phyloP scores from a whole-genome alignment of 1,139 yeast genomes.

The Geotrichum europaeum region DNA sequence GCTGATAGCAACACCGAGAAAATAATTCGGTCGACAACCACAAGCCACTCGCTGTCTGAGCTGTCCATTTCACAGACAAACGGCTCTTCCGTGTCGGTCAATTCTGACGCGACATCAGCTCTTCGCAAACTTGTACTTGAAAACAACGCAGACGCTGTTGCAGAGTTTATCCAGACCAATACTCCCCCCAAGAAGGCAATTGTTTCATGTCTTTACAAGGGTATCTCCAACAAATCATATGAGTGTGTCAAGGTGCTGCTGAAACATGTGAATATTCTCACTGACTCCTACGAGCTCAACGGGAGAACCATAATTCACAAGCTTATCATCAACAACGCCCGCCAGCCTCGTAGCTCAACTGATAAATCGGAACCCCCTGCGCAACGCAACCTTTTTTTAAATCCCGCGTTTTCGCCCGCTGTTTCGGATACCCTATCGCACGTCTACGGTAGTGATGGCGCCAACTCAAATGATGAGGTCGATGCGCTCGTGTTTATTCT shows the following conservation, averaged over 20 bases:
- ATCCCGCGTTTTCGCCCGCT: slow-evolving; percentile 49
- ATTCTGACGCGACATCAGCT: not conserved
- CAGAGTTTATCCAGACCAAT: slow-evolving; percentile 11
- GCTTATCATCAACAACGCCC: slow-evolving; percentile 69
- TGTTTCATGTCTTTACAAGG: slow-evolving; percentile 55
- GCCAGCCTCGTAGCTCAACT: slow-evolving; percentile 32
- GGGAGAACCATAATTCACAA: slow-evolving; percentile 84
- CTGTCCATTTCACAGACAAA: not conserved
- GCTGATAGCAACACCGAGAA: slow-evolving; percentile 12
- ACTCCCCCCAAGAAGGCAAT: slow-evolving; percentile 23
- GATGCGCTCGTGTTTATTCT: slow-evolving; percentile 51
- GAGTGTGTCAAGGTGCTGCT: slow-evolving; percentile 55
- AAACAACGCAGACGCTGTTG: slow-evolving; percentile 31
- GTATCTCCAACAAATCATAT: slow-evolving; percentile 48
- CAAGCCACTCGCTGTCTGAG: not conserved
- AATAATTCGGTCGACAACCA: not conserved
- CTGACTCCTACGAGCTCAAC: slow-evolving; percentile 68
- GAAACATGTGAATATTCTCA: slow-evolving; percentile 42
- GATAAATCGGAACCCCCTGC: slow-evolving; percentile 16
- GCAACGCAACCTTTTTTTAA: slow-evolving; percentile 32
- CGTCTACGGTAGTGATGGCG: slow-evolving; percentile 64
- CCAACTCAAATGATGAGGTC: slow-evolving; percentile 39
- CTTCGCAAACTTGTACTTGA: slow-evolving; percentile 15
- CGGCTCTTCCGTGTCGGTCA: not conserved
- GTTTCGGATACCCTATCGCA: slow-evolving; percentile 38